phyloP scores from a whole-genome alignment of 1,284 basidiomycete species.

The Ceratobasidium sp. region DNA sequence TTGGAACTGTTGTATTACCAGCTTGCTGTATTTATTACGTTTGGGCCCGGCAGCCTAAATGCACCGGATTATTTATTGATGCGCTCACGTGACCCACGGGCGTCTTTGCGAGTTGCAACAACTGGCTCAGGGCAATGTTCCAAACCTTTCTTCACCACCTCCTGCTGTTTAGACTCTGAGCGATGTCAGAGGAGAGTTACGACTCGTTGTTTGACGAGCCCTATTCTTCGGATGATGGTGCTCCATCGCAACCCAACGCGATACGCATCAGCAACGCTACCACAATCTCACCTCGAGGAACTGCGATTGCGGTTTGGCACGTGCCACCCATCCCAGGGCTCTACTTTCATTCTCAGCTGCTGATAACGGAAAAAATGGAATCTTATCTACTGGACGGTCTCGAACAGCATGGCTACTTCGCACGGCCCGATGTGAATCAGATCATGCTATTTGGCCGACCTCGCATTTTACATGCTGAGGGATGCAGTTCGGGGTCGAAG shows the following conservation, averaged over 20 bases:
- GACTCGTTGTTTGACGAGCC: conserved; percentile 44
- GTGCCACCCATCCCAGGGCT: conserved; percentile 68
- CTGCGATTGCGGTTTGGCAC: conserved; percentile 49
- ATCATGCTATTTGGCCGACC: conserved; percentile 76
- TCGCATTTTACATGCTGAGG: conserved; percentile 11
- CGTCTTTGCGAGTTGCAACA: too few relatives aligned
- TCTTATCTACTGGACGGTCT: conserved; percentile 61
- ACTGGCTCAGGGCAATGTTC: not conserved
- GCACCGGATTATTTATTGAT: conserved; percentile 14
- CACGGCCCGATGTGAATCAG: conserved; percentile 62
- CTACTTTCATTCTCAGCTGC: conserved; percentile 62
- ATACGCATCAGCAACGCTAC: not conserved
- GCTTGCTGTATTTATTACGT: conserved; percentile 12
- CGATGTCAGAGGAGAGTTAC: conserved; percentile 35
- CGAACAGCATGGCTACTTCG: conserved; percentile 63
- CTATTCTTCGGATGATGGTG: conserved; percentile 36
- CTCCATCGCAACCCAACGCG: conserved; percentile 8
- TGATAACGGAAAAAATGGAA: conserved; percentile 61
- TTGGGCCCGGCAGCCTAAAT: conserved; percentile 8
- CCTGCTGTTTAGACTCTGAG: not conserved
- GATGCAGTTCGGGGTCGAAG: conserved; percentile 26
- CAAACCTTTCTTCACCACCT: not conserved
- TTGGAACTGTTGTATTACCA: conserved; percentile 9
- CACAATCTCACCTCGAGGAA: conserved; percentile 23
- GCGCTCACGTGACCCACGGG: not conserved